Evolutionary conservation across 306 rosid species (phyloP), one percentile per base, ranked within the genome.

Genomic region (Vicia faba): DNA sequence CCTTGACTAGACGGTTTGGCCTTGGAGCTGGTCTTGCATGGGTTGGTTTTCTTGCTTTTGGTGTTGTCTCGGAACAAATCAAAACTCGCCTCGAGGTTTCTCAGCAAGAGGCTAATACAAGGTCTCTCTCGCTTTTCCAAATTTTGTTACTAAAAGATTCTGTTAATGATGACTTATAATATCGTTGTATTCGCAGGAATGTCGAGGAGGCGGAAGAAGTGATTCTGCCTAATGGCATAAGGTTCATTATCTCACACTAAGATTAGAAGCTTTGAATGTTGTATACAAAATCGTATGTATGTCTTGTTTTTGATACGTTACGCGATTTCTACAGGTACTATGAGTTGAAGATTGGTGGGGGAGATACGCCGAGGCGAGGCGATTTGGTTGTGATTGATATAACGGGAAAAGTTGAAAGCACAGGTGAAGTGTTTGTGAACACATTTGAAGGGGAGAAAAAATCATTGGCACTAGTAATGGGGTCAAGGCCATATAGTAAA

Each of bases 21-120:
- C 81, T 93, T 5, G 97, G 95, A 49, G 96, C 99, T 29, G 99
- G 99, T 63, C 99, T 93, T 70, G 95, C 97, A 2, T 93, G 99
- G 97, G 95, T 81, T 76, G 87, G 78, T 28, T 89, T 90, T 74
- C 95, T 90, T 28, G 91, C 97, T 9, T 61, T 84, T 41, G 99
- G 97, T 58, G 92, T 90, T 0, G 61, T 89, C 83, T 93, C 98
- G 7, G 98, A 93, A 78, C 98, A 93, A 80, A 78, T 93, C 55
- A 93, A 93, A 81, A 93, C 98, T 23, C 96, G 96, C 70, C 61
- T 89, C 46, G 98, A 92, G 72, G 96, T 89, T 68, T 89, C 97
- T 64, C 95, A 88, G 71, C 85, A 89, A 80, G 87, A 83, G 76
- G 80, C 97, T 1, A 86, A 88, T 55, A 89, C 96, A 56, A 89